Conservation (phyloP, 2,329 filamentous ascomycete genomes). For the Lasiodiplodia theobromae region DNA sequence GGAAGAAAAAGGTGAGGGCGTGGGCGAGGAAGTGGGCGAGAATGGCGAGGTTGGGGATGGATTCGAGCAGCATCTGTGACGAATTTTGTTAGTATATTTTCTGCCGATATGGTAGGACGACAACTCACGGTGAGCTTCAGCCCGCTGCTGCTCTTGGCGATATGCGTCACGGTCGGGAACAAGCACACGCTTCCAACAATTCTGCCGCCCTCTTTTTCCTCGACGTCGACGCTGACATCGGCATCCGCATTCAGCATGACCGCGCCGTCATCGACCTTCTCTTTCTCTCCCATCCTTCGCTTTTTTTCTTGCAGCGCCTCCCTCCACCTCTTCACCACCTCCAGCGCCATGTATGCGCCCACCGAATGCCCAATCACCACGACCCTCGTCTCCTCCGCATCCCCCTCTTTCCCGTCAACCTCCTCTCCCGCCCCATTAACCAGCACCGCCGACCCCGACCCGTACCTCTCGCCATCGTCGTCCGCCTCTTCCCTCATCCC, state of each 20-base stretch:
- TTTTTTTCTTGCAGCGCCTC: slow-evolving; percentile 35
- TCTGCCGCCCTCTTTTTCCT: slow-evolving; percentile 4
- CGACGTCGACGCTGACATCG: not conserved
- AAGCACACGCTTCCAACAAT: slow-evolving; percentile 44
- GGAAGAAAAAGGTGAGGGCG: slow-evolving; percentile 53
- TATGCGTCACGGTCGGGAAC: slow-evolving; percentile 57
- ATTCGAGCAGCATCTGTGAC: slow-evolving; percentile 26
- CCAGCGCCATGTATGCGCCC: slow-evolving; percentile 55
- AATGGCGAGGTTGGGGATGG: slow-evolving; percentile 34
- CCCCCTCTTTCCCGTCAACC: not conserved
- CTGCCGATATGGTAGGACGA: not conserved
- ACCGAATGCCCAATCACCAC: slow-evolving; percentile 57
- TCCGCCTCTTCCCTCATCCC: slow-evolving; percentile 25
- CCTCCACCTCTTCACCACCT: slow-evolving; percentile 46
- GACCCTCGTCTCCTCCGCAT: slow-evolving; percentile 33
- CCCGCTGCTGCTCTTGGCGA: slow-evolving; percentile 53
- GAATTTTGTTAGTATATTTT: not conserved
- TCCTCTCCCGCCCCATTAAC: slow-evolving; percentile 33
- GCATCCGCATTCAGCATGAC: not conserved
- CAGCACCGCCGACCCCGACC: slow-evolving; percentile 41
- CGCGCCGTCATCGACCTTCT: slow-evolving; percentile 34
- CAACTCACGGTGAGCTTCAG: slow-evolving; percentile 48
- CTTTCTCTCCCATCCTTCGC: slow-evolving; percentile 5
- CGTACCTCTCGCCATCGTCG: slow-evolving; percentile 44
- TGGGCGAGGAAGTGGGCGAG: slow-evolving; percentile 48